Conservation (phyloP, 2,329 filamentous ascomycete species). For the Trichoderma hamatum region DNA sequence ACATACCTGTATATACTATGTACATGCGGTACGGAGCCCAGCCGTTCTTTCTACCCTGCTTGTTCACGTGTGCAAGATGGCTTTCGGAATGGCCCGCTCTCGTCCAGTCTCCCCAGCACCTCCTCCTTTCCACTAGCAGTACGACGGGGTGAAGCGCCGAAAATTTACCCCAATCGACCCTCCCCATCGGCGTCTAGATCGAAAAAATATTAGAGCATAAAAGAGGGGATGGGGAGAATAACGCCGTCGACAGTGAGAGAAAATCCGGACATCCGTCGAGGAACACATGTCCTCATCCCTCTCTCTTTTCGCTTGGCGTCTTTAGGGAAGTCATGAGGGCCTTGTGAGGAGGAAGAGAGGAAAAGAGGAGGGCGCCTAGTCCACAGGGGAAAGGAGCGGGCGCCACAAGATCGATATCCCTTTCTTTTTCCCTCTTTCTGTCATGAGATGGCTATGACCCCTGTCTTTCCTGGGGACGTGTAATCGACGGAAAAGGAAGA, state of each 20-base stretch:
- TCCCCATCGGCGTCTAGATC: conserved; percentile 7
- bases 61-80: conserved; percentile 18
- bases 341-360: background rate
- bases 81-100: conserved; percentile 14
- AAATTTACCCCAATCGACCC: conserved; percentile 12
- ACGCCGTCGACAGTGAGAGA: background rate
- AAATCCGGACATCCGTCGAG: background rate
- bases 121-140: conserved; percentile 18
- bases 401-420: background rate
- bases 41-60: background rate
- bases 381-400: background rate
- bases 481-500: background rate
- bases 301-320: background rate
- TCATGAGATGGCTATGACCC: background rate
- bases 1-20: background rate
- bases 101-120: background rate
- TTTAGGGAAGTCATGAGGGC: background rate
- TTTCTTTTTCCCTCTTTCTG: background rate
- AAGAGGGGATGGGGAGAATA: background rate
- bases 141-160: background rate
- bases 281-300: background rate
- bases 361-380: background rate
- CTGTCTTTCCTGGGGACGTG: background rate
- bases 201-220: background rate
- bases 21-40: background rate